Evolutionary conservation across 2,329 filamentous ascomycete genomes (phyloP), one percentile per base, ranked within the genome.

Genomic region (Calonectria henricotiae): DNA sequence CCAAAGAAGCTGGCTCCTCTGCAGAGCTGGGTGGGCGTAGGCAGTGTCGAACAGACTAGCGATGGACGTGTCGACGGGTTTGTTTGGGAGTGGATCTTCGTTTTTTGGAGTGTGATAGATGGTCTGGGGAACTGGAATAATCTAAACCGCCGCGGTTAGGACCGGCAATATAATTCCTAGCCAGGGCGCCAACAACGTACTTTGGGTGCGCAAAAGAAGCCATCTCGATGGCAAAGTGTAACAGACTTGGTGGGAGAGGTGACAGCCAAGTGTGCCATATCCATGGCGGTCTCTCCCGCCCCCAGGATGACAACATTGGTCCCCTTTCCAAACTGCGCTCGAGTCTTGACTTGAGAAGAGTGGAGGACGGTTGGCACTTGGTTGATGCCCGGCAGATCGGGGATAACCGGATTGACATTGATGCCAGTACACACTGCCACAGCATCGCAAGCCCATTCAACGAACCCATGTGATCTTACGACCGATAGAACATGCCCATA

Each of bases 1-100:
- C 86, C 86, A 88, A 5, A 84, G 80, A 3, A 85, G 69, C 1
- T 73, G 78, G 15, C 83, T 83, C n/a, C 81, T 80, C 67, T 85
- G 83, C 0, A 88, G 77, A 4, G 82, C 68, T 0, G 84, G 83
- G n/a, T 87, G 86, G 5, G 85, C 83, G 65, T 88, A 88, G 5
- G 85, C 85, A 0, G 86, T 87, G 70, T 88, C 86, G 69, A 88
- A 87, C 5, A 88, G 75, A 65, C 85, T 86, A 11, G 85, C 85
- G 1, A 84, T 80, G 0, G 83, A 83, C 3, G 83, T 82, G 71
- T 88, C 86, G 15, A 86, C 81, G 0, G 86, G 86, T 44, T 86
- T 85, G 54, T 85, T 85, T 55, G 9, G 79, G 81, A 1, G 51
- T 63, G 8, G 66, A 37, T 11, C 58, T 51, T 0, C 66, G 6